Evolutionary conservation across 306 rosid species (phyloP).

Genomic region (Hippophae rhamnoides): DNA sequence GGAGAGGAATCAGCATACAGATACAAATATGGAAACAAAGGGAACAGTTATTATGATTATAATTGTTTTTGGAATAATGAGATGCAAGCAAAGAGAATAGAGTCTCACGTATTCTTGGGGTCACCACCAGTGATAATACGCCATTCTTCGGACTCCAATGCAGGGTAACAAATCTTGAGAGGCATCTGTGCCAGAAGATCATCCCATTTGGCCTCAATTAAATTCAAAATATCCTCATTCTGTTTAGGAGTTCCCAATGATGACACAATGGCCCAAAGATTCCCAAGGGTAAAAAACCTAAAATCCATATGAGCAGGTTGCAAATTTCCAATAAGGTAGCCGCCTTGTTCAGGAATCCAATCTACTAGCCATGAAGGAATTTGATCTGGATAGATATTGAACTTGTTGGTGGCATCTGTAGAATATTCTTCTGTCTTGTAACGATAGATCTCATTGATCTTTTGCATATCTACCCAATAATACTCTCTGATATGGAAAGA

Average conservation of each 20-base stretch:
- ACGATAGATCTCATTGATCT: conserved; percentile 88
- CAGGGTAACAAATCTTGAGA: conserved; percentile 84
- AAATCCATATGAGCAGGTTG: conserved; percentile 98
- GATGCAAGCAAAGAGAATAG: neutral
- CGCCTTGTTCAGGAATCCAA: conserved; percentile 88
- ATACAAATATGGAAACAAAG: too few relatives aligned
- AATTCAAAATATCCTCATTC: conserved; percentile 55
- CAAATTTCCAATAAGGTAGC: conserved; percentile 81
- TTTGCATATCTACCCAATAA: conserved; percentile 79
- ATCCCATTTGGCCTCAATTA: conserved; percentile 88
- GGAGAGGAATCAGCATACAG: neutral
- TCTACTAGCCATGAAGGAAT: conserved; percentile 91
- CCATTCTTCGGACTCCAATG: conserved; percentile 84
- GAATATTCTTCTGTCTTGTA: conserved; percentile 92
- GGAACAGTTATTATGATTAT: neutral
- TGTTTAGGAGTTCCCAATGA: conserved; percentile 68
- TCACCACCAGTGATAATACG: conserved; percentile 83
- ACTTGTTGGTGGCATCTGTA: conserved; percentile 80
- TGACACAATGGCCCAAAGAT: conserved; percentile 81
- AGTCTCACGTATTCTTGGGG: conserved; percentile 88
- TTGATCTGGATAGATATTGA: conserved; percentile 94
- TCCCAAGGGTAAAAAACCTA: conserved; percentile 82
- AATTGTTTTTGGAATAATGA: conserved; percentile 1
- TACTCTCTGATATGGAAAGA: conserved; percentile 85
- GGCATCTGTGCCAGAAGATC: conserved; percentile 81